Conservation (phyloP, 495 filamentous ascomycete species). For the Pseudevernia furfuracea region DNA sequence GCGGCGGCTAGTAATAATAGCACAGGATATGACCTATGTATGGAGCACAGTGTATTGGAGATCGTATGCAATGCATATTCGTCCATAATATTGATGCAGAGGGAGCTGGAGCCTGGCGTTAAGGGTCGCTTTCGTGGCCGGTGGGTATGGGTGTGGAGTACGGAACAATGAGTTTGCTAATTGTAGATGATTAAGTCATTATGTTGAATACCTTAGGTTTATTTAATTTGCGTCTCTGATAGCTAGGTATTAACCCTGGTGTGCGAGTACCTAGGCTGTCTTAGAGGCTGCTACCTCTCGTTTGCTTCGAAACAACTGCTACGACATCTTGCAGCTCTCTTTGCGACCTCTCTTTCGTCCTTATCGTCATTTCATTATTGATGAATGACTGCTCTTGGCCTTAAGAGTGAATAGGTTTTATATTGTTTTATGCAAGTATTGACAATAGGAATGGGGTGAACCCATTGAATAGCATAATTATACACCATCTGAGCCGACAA, state of each 20-base stretch:
- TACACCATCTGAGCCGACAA: neutral
- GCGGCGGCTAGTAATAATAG: conserved; percentile 16
- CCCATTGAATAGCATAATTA: neutral
- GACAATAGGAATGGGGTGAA: conserved; percentile 6
- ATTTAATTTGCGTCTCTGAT: neutral
- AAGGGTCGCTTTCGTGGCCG: neutral
- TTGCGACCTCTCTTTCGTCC: conserved; percentile 1
- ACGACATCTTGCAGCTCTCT: conserved; percentile 16
- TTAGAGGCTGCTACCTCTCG: conserved; percentile 6
- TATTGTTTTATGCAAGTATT: neutral
- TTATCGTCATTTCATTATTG: neutral
- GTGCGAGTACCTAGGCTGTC: neutral
- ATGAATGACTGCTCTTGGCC: neutral
- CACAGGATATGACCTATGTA: neutral
- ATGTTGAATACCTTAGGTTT: neutral
- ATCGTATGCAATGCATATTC: neutral
- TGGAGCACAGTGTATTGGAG: too few relatives aligned
- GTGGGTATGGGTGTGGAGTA: neutral
- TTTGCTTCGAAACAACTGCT: neutral
- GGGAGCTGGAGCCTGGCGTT: conserved; percentile 2
- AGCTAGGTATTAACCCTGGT: too few relatives aligned
- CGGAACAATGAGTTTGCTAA: conserved; percentile 9
- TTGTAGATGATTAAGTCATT: conserved; percentile 5
- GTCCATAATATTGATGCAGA: conserved; percentile 1
- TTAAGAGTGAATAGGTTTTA: neutral